These are phyloP conservation scores for Botrytis hyacinthi DNA, from an alignment of 2,329 filamentous ascomycete species.

Conservation along the genomic window DNA sequence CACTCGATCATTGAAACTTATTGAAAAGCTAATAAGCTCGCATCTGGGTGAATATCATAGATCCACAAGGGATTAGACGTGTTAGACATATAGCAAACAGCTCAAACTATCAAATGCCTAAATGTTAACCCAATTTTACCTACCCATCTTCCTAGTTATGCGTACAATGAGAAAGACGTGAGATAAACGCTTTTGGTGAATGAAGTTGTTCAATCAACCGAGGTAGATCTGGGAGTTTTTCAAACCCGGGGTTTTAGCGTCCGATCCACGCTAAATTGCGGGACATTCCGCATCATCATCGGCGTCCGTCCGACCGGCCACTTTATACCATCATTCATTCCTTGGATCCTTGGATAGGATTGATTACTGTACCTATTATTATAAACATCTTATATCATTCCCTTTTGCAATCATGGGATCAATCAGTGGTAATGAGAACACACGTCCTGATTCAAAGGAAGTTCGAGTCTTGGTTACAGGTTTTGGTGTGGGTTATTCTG, in stretches of 20 bases:
- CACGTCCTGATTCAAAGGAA: constrained; percentile 44
- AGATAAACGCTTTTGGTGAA: not conserved
- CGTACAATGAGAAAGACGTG: not conserved
- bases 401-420: constrained; percentile 37
- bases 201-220: not conserved
- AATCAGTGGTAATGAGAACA: not conserved
- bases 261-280: not conserved
- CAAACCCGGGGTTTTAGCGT: not conserved
- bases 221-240: not conserved
- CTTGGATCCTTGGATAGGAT: constrained; percentile 21
- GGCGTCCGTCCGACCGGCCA: not conserved
- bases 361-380: constrained; percentile 2
- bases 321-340: constrained; percentile 17
- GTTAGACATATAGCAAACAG: not conserved
- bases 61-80: not conserved
- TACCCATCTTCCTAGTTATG: not conserved
- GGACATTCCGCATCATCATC: not conserved
- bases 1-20: not conserved
- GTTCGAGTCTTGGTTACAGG: constrained; percentile 60
- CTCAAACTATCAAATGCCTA: not conserved
- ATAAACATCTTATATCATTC: constrained; percentile 23
- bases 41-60: not conserved
- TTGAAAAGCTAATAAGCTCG: not conserved
- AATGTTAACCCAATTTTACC: no score
- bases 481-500: constrained; percentile 51